Conservation (phyloP, 2,329 filamentous ascomycete species). For the Orbilia oligospora region DNA sequence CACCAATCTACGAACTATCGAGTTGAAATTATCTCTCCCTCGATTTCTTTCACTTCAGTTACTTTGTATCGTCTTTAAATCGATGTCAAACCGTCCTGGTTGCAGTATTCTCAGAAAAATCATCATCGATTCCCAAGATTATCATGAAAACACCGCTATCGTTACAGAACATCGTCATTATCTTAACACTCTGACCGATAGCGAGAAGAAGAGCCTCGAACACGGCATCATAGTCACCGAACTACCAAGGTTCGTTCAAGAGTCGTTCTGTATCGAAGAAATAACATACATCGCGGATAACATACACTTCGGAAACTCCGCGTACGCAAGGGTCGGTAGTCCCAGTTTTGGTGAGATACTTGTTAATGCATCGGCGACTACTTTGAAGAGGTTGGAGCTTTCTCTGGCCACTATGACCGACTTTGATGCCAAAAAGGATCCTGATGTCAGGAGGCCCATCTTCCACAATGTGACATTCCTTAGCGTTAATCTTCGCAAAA, state of each 20-base stretch:
- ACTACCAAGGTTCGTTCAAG: not conserved
- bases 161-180: too few species aligned
- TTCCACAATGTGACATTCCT: not conserved
- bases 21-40: not conserved
- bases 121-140: not conserved
- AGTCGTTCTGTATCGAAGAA: not conserved
- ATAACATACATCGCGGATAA: not conserved
- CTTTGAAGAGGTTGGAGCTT: not conserved
- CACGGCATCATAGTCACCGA: not conserved
- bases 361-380: not conserved
- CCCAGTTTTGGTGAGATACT: not conserved
- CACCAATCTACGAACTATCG: not conserved
- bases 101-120: not conserved
- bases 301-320: not conserved
- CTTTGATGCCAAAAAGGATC: not conserved
- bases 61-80: not conserved
- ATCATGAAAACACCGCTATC: not conserved
- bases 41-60: not conserved
- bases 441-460: not conserved
- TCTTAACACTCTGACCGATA: not conserved
- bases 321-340: not conserved
- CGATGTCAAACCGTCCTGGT: not conserved
- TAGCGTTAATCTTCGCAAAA: not conserved
- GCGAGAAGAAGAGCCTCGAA: too few species aligned
- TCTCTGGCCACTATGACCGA: not conserved